phyloP scores from a whole-genome alignment of 495 filamentous ascomycete genomes.

The Aspergillus asperescens region DNA sequence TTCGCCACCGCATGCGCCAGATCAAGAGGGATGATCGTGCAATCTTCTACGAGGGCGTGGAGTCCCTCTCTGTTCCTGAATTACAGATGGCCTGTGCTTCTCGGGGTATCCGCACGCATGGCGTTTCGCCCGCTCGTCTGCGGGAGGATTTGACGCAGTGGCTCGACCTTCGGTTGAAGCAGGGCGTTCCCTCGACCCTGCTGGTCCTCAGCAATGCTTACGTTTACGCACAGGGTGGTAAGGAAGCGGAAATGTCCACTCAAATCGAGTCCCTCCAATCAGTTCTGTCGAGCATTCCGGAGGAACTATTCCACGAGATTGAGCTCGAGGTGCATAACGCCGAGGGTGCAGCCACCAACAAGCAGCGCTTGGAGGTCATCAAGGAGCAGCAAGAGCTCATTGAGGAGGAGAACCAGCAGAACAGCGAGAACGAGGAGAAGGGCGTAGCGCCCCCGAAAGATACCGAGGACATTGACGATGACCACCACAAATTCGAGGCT shows the following conservation, averaged over 20 bases:
- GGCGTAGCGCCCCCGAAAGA: conserved; percentile 57
- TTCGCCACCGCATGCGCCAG: conserved; percentile 96
- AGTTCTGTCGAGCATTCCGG: conserved; percentile 88
- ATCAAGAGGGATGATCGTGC: conserved; percentile 97
- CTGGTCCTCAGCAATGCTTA: conserved; percentile 96
- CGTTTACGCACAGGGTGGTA: conserved; percentile 81
- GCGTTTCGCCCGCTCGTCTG: conserved; percentile 77
- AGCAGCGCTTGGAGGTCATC: conserved; percentile 97
- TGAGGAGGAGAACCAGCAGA: conserved; percentile 91
- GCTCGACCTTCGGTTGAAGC: conserved; percentile 89
- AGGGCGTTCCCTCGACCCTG: conserved; percentile 89
- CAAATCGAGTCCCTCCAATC: conserved; percentile 92
- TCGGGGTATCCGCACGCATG: conserved; percentile 87
- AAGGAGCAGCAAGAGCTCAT: conserved; percentile 99
- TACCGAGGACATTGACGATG: conserved; percentile 72
- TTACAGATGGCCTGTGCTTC: conserved; percentile 86
- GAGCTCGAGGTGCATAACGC: conserved; percentile 97
- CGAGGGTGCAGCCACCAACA: conserved; percentile 97
- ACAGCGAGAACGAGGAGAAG: conserved; percentile 62
- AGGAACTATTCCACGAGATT: conserved; percentile 99
- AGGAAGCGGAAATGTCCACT: conserved; percentile 77
- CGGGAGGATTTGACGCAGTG: conserved; percentile 91
- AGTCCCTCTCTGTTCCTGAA: conserved; percentile 86
- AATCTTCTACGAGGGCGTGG: conserved; percentile 91
- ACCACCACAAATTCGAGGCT: conserved; percentile 28